A percentile compares a stretch with the other conserved stretches of the same genome.
phyloP scores from a whole-genome alignment of 345 rosid species.

The Camelina neglecta region DNA sequence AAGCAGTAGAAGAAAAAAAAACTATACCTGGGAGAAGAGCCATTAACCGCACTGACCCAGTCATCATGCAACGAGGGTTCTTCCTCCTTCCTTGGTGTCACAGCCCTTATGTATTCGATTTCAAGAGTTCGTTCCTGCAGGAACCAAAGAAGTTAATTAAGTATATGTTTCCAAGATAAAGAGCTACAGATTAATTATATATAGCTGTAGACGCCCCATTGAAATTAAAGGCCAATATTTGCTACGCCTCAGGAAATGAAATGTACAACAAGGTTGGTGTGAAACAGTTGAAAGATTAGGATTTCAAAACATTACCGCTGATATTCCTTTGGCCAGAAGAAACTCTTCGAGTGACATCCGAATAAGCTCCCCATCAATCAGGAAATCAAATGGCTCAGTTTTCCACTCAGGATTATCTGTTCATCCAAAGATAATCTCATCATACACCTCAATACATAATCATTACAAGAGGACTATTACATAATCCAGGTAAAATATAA shows the following conservation, averaged over 20 bases:
- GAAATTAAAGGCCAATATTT: neutral
- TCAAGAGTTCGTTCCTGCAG: constrained; percentile 87
- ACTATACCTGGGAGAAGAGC: constrained; percentile 67
- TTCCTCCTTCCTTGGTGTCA: constrained; percentile 81
- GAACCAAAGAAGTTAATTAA: neutral
- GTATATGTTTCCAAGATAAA: constrained; percentile 10
- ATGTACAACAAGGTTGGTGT: neutral
- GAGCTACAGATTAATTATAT: neutral
- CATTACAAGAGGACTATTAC: neutral
- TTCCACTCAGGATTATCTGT: constrained; percentile 75
- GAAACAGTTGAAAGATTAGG: neutral
- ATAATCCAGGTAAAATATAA: neutral
- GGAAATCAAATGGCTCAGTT: constrained; percentile 82
- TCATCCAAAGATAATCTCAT: constrained; percentile 23
- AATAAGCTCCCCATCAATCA: constrained; percentile 88
- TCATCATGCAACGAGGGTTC: constrained; percentile 87
- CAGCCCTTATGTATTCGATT: constrained; percentile 89
- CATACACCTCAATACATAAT: neutral
- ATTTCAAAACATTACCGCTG: constrained; percentile 63
- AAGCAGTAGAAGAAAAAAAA: neutral
- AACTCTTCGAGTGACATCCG: constrained; percentile 90
- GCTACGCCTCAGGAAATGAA: constrained; percentile 14
- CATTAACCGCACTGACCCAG: constrained; percentile 95
- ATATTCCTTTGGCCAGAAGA: constrained; percentile 81
- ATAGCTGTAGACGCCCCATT: neutral